phyloP scores from a whole-genome alignment of 176 grass and related monocot species.

The Hyparrhenia diplandra region DNA sequence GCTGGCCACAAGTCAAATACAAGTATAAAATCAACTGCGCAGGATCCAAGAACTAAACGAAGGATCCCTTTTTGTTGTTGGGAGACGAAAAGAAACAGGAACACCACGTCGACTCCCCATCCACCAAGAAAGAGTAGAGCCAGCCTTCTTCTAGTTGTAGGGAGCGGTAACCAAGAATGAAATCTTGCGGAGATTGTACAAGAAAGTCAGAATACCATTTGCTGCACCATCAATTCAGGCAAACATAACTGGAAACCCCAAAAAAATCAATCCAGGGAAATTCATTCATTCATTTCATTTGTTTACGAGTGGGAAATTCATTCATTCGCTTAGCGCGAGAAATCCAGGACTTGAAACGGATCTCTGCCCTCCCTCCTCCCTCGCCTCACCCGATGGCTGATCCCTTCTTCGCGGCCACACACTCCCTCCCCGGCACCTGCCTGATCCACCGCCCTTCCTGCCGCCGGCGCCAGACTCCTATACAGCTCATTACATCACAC shows the following conservation, averaged over 20 bases:
- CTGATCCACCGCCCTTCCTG: neutral
- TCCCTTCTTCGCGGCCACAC: neutral
- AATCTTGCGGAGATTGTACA: neutral
- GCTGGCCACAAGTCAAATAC: conserved; percentile 16
- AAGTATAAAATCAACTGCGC: conserved; percentile 1
- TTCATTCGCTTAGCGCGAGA: neutral
- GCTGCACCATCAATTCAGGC: neutral
- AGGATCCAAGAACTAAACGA: conserved; percentile 32
- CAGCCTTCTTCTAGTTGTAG: neutral
- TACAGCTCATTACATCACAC: neutral
- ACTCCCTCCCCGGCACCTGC: neutral
- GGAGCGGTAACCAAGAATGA: neutral
- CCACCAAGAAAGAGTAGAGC: conserved; percentile 16
- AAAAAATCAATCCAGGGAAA: neutral
- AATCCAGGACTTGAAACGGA: neutral
- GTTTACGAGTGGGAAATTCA: too few relatives aligned
- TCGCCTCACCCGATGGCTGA: neutral
- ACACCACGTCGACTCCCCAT: neutral
- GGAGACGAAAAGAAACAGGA: conserved; percentile 24
- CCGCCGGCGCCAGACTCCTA: neutral
- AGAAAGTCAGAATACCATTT: neutral
- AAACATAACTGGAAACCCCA: too few relatives aligned
- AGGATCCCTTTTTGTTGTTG: neutral
- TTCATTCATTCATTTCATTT: neutral
- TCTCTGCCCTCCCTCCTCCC: neutral